Evolutionary conservation across 768 basidiomycete species (phyloP), one percentile per base, ranked within the genome.

Genomic region (Heimioporus sp.): DNA sequence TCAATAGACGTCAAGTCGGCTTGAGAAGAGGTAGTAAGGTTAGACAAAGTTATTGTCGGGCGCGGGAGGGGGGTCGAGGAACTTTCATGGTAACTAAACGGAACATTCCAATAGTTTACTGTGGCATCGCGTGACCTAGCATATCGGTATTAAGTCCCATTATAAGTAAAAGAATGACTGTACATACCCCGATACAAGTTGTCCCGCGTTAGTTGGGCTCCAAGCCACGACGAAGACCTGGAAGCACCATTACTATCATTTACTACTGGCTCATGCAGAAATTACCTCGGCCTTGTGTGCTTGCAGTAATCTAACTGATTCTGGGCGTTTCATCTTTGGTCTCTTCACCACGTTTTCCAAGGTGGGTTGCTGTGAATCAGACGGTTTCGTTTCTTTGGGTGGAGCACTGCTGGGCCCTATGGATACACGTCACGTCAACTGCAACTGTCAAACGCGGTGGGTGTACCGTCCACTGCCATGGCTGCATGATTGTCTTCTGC

Each of bases 221-320:
- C 87, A 92, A 5, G 85, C 80, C 49, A 87, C 88, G 7, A 88
- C 83, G 49, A 91, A 92, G 8, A 92, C 87, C 89, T 91, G 50
- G 17, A 37, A 42, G 19, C 28, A 24, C 49, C n/a, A n/a, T 64
- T 28, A 41, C 20, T 43, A 36, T 43, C 17, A 43, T 40, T 39
- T 48, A 20, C 39, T 19, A 48, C 54, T 40, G 15, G 61, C 55
- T 53, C 62, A 60, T 36, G 65, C 21, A 5, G 50, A 30, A 24
- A 50, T 53, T 42, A 83, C 85, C 68, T 87, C 85, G 32, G 83
- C 73, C 52, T 78, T 76, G 58, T 91, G 89, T n/a, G 77, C 81
- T 28, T 69, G 65, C 30, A 85, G 69, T 38, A 82, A 62, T 48
- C 78, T 74, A 21, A 63, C 67, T 21, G 74, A 68, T 50, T 80